Percentiles rank a stretch among this genome's conserved stretches.
These are phyloP conservation scores for Cyclotella choctawhatcheeana DNA, from an alignment of 108 stramenopile genomes.

Conservation along the genomic window DNA sequence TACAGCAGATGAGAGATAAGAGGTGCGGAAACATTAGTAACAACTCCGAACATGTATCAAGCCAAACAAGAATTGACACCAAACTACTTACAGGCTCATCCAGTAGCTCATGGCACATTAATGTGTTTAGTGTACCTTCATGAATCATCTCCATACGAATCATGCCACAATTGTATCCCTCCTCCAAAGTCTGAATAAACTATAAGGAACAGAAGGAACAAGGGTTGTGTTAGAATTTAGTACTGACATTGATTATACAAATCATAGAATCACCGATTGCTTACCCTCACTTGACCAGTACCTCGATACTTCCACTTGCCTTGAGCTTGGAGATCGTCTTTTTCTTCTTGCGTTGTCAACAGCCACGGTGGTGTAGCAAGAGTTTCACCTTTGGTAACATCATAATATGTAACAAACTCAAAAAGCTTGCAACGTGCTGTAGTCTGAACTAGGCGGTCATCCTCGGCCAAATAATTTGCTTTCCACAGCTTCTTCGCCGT, in stretches of 20 bases:
- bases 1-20: not conserved
- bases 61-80: no score
- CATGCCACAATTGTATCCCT: conserved; percentile 36
- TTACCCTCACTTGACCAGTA: conserved; percentile 12
- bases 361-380: not conserved
- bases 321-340: not conserved
- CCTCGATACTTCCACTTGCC: conserved; percentile 24
- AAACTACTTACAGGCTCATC: conserved; percentile 18
- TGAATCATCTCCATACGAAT: conserved; percentile 34
- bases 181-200: conserved; percentile 26
- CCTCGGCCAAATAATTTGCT: conserved; percentile 22
- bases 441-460: conserved; percentile 18
- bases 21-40: no score
- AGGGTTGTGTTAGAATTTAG: not conserved
- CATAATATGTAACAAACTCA: conserved; percentile 19
- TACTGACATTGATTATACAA: not conserved
- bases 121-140: conserved; percentile 16
- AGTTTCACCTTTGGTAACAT: conserved; percentile 5
- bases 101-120: conserved; percentile 29
- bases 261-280: not conserved
- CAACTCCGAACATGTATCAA: no score
- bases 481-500: conserved; percentile 11
- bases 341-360: not conserved
- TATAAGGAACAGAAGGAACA: no score
- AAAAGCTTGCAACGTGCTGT: conserved; percentile 18